Base-by-base conservation (phyloP, 192 early-diverging fungal genomes). In the Coemansia sp. region DNA sequence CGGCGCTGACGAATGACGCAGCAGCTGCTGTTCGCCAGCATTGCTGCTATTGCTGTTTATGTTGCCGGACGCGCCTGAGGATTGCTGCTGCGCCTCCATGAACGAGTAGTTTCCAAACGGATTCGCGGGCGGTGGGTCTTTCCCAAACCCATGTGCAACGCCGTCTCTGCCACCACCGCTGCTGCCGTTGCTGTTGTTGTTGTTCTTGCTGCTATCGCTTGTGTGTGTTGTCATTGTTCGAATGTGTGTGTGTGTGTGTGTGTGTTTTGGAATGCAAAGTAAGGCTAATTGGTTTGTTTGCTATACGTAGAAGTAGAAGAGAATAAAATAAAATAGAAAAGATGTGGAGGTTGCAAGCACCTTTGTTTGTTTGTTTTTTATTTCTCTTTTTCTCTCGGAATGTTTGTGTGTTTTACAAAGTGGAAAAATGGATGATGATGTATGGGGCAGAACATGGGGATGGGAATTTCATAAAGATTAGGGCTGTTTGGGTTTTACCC, bases 101-200 rank as follows among this genome's bases (percentile, higher is more conserved):
- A 82, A 56, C 59, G 79, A 82, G 71, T 82, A 82, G 38, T 82
- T 82, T 11, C 79, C 79, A 64, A 82, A 82, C 41, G 79, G 79
- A 50, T 82, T 82, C 32, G 74, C 59, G 17, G 50, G 68, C 5
- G 68, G 64, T 32, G 51, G 51, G 11, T 20, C 51, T 12, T 54
- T 54, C 9, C 51, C 51, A 54, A 54, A 13, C 22, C 51, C 32
- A 32, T 32, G 32, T 4, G 32, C 32, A 32, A 32, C 32, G 1
- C 32, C 32, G 32, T 1, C 32, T 32, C 32, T 32, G 32, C 32
- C 32, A 32, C 32, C 32, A 32, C 32, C 2, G 2, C 32, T 54
- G 51, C 8, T 54, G 11, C 5, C 17, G 17, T 17, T 50, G 20
- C 32, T 54, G 44, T 45, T 45, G 44, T 45, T 45, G 44, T 1